phyloP scores from a whole-genome alignment of 1,284 basidiomycete species.

The Naganishia cerealis region DNA sequence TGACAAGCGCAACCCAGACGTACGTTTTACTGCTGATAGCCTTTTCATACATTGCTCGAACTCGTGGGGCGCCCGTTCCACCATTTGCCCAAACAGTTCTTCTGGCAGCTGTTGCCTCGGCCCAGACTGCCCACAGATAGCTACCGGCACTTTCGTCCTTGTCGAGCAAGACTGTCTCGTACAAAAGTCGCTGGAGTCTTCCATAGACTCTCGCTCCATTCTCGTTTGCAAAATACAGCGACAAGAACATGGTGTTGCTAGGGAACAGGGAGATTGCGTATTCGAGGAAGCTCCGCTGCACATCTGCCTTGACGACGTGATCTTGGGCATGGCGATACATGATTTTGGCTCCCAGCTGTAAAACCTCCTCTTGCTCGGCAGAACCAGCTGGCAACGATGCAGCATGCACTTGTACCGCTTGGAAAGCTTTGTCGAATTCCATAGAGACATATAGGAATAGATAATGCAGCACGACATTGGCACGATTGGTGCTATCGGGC shows the following conservation, averaged over 20 bases:
- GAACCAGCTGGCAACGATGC: conserved; percentile 34
- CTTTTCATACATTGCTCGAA: conserved; percentile 46
- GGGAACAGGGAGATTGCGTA: conserved; percentile 51
- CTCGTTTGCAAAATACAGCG: conserved; percentile 54
- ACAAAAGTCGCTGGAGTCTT: conserved; percentile 50
- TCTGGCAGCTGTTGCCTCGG: conserved; percentile 42
- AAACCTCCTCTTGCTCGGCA: conserved; percentile 49
- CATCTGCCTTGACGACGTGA: conserved; percentile 43
- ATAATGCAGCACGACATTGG: conserved; percentile 38
- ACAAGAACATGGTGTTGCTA: conserved; percentile 55
- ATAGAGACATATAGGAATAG: conserved; percentile 41
- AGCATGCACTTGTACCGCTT: conserved; percentile 17
- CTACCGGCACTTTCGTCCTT: conserved; percentile 40
- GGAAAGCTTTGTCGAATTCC: conserved; percentile 22
- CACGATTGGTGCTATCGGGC: conserved; percentile 31
- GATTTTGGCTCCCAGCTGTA: conserved; percentile 50
- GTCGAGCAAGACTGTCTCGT: conserved; percentile 35
- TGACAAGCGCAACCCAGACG: neutral
- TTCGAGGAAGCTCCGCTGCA: conserved; percentile 50
- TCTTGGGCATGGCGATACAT: conserved; percentile 47
- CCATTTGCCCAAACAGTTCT: conserved; percentile 47
- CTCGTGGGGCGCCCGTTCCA: conserved; percentile 47
- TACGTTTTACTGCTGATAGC: conserved; percentile 43
- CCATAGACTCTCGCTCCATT: conserved; percentile 52
- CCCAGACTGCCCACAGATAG: conserved; percentile 51